Evolutionary conservation across 495 filamentous ascomycete genomes (phyloP), one percentile per base, ranked within the genome.

Genomic region (Cladorrhinum samala): DNA sequence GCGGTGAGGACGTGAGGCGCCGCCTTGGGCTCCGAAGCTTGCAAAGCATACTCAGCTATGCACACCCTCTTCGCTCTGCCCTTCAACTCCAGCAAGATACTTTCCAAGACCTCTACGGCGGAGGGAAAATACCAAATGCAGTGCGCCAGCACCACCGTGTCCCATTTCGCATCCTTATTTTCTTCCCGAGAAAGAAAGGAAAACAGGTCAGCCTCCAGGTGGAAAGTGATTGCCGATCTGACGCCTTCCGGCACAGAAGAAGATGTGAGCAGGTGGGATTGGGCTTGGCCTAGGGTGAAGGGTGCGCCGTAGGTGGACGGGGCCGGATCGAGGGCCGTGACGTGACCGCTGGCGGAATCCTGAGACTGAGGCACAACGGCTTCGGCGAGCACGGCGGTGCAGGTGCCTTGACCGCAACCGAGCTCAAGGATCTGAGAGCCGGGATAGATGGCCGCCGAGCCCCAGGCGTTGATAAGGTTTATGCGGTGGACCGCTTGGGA

Each of bases 361-460:
- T n/a, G 54, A 4, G 72, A 70, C n/a, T n/a, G n/a, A n/a, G n/a
- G n/a, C n/a, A n/a, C n/a, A 1, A 81, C 73, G 13, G 68, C 65
- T 44, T 67, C 54, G 54, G 78, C 78, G 8, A 81, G 66, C 7
- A 66, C 73, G 13, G 65, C 59, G 0, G 77, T 78, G 54, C 64
- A 70, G 51, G 77, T 74, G 3, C 78, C 79, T 52, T 81, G 78
- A 16, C 78, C 78, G 63, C 78, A 80, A 44, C 77, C 79, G 24
- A 82, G 55, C 58, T 81, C 79, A 4, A 82, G 69, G 27, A 80
- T 58, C 30, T 68, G 72, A 14, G 65, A 62, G 40, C 63, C 75
- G 0, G 69, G 57, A 2, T 33, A 21, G 52, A 76, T 70, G 49
- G 47, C 11, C 7, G 33, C 18, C 7, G 53, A 47, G 33, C 48